These are phyloP conservation scores for Aspergillus pseudonomiae DNA, from an alignment of 2,329 filamentous ascomycete species.

Conservation along the genomic window DNA sequence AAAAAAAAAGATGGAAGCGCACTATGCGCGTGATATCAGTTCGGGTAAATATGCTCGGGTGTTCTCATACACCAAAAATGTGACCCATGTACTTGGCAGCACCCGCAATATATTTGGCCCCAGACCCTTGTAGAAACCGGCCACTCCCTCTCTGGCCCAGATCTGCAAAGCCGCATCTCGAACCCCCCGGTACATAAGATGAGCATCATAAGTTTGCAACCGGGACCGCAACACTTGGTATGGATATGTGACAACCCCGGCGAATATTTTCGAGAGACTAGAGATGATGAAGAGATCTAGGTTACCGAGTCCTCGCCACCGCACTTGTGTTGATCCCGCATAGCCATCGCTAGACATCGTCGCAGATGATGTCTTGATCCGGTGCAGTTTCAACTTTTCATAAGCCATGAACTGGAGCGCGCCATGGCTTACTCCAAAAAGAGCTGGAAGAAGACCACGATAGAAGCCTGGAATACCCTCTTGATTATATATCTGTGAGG, in stretches of 20 bases:
- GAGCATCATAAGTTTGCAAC: conserved; percentile 85
- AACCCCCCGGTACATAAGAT: conserved; percentile 71
- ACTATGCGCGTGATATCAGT: conserved; percentile 31
- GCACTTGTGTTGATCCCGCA: conserved; percentile 27
- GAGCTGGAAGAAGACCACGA: conserved; percentile 77
- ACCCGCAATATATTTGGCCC: conserved; percentile 88
- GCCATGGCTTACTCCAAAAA: conserved; percentile 87
- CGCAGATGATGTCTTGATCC: conserved; percentile 47
- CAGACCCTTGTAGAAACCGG: conserved; percentile 89
- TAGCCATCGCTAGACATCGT: conserved; percentile 28
- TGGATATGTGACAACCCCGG: conserved; percentile 88
- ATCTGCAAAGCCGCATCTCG: conserved; percentile 73
- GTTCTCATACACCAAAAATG: conserved; percentile 97
- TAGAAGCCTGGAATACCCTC: conserved; percentile 86
- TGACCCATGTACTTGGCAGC: conserved; percentile 92
- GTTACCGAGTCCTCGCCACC: conserved; percentile 58
- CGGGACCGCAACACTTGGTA: conserved; percentile 90
- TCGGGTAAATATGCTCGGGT: conserved; percentile 70
- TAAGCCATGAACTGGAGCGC: conserved; percentile 97
- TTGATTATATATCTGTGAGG: conserved; percentile 63
- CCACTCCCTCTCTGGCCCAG: conserved; percentile 75
- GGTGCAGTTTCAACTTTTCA: conserved; percentile 70
- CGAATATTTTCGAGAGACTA: conserved; percentile 80
- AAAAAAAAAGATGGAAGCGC: not conserved
- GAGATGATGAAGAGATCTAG: conserved; percentile 80